Conservation (phyloP, 2,329 filamentous ascomycete species). For the Dendrostoma leiphaemia region DNA sequence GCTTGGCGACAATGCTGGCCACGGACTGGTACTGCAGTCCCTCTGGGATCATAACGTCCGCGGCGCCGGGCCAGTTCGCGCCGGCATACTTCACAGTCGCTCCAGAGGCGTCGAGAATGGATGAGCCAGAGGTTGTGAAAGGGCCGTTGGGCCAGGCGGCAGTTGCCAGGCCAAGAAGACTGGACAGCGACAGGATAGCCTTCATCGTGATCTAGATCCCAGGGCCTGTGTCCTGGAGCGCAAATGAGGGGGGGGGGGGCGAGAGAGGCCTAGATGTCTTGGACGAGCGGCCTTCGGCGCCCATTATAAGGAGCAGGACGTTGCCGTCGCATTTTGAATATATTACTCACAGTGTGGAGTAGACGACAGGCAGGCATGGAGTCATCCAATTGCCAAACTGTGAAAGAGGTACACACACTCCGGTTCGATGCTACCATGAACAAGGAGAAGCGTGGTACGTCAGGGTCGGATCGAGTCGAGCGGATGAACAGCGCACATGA, state of each 20-base stretch:
- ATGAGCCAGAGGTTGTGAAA: slow-evolving; percentile 19
- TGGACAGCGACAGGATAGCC: neutral
- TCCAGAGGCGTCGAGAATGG: slow-evolving; percentile 31
- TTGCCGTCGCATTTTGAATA: no score
- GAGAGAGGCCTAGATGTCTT: no score
- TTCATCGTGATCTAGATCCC: slow-evolving; percentile 4
- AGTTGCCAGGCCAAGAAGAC: slow-evolving; percentile 1
- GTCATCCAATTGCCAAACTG: neutral
- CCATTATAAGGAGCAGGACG: no score
- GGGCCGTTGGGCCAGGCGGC: slow-evolving; percentile 19
- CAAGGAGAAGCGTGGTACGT: neutral
- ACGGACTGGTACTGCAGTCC: slow-evolving; percentile 54
- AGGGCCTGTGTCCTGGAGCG: neutral
- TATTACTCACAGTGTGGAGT: no score
- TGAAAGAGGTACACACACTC: no score
- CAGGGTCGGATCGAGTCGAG: neutral
- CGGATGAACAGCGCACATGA: neutral
- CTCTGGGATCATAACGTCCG: slow-evolving; percentile 55
- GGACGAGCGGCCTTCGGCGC: no score
- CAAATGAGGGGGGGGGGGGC: no score
- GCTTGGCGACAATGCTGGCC: slow-evolving; percentile 43
- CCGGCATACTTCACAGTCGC: slow-evolving; percentile 41
- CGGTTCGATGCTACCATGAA: neutral
- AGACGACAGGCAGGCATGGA: no score
- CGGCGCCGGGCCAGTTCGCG: slow-evolving; percentile 52